Evolutionary conservation across 1,139 yeast genomes (phyloP).

Genomic region (Hyphopichia pseudoburtonii): DNA sequence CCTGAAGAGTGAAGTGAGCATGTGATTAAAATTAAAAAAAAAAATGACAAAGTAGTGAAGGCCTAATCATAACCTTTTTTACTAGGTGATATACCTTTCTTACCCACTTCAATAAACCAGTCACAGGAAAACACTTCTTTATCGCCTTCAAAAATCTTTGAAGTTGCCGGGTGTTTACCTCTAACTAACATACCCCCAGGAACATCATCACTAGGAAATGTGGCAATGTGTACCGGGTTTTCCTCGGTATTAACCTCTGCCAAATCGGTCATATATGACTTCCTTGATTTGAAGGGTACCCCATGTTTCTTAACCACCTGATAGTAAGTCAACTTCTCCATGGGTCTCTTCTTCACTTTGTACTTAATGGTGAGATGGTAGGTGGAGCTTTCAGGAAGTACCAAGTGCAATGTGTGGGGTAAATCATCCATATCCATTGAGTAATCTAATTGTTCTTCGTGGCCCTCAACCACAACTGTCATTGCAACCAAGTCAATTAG

Average conservation of each 20-base stretch:
- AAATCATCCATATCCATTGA: constrained; percentile 26
- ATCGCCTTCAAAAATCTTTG: constrained; percentile 28
- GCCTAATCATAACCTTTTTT: background rate
- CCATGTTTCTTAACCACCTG: constrained; percentile 35
- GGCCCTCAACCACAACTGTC: constrained; percentile 29
- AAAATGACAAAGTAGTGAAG: background rate
- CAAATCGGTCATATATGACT: constrained; percentile 20
- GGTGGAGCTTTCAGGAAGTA: constrained; percentile 32
- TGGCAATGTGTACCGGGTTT: constrained; percentile 17
- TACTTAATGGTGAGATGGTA: constrained; percentile 31
- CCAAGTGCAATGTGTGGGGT: constrained; percentile 28
- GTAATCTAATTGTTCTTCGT: constrained; percentile 22
- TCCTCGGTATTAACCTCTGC: constrained; percentile 18
- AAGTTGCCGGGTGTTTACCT: constrained; percentile 31
- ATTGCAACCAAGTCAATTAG: constrained; percentile 24
- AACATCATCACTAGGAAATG: constrained; percentile 30
- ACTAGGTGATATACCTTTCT: constrained; percentile 15
- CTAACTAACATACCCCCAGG: constrained; percentile 37
- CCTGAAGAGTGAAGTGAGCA: too few species aligned
- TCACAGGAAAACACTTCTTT: constrained; percentile 22
- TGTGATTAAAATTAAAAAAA: too few species aligned
- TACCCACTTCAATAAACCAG: constrained; percentile 29
- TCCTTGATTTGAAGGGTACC: constrained; percentile 27
- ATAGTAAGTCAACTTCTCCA: constrained; percentile 27
- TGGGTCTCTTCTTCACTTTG: constrained; percentile 23